These are phyloP conservation scores for Dothidotthia symphoricarpi DNA, from an alignment of 2,329 filamentous ascomycete genomes.

Conservation along the genomic window DNA sequence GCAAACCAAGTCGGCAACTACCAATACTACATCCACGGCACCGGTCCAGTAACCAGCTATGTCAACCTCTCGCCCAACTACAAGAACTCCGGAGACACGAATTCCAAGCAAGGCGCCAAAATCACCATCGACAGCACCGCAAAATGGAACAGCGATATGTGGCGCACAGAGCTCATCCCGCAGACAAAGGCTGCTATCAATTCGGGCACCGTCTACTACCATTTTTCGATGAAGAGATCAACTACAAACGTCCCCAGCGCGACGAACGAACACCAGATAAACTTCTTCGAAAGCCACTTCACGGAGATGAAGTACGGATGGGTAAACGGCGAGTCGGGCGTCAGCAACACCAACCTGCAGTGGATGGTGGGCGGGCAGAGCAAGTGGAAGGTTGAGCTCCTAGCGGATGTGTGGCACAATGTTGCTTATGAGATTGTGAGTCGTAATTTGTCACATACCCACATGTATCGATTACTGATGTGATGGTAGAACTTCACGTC, in stretches of 20 bases:
- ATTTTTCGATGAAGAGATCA: constrained; percentile 65
- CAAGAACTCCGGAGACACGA: constrained; percentile 65
- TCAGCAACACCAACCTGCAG: constrained; percentile 56
- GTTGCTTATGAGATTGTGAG: constrained; percentile 66
- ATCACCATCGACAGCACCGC: constrained; percentile 64
- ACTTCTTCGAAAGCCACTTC: constrained; percentile 68
- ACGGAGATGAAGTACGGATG: constrained; percentile 71
- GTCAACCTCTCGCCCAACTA: constrained; percentile 59
- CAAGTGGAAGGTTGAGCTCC: constrained; percentile 63
- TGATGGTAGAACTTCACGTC: constrained; percentile 56
- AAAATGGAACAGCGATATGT: constrained; percentile 74
- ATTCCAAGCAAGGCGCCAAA: constrained; percentile 63
- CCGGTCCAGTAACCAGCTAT: constrained; percentile 56
- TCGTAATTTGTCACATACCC: constrained; percentile 1
- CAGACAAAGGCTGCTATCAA: constrained; percentile 66
- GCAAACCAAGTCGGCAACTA: constrained; percentile 67
- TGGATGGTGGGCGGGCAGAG: constrained; percentile 63
- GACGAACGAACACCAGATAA: constrained; percentile 66
- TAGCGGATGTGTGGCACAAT: constrained; percentile 69
- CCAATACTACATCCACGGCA: constrained; percentile 75
- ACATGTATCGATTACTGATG: constrained; percentile 7
- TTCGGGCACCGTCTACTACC: constrained; percentile 66
- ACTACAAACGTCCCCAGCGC: constrained; percentile 60
- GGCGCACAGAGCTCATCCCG: constrained; percentile 71
- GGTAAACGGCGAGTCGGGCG: constrained; percentile 51